Percentiles rank a stretch among this genome's conserved stretches.
Conservation (phyloP, 1,284 basidiomycete genomes). For the Sphaerobolus stellatus region DNA sequence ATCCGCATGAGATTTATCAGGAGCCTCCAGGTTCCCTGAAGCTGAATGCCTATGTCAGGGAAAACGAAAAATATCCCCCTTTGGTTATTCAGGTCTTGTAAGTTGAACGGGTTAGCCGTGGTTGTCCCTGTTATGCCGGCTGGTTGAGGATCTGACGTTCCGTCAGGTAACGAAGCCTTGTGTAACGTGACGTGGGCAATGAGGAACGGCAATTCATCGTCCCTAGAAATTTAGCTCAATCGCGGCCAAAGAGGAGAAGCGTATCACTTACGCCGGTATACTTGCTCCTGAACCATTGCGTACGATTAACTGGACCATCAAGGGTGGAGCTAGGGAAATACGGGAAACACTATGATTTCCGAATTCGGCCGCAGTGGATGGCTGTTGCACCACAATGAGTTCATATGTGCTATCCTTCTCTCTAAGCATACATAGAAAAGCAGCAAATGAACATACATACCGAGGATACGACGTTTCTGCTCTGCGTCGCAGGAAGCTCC, state of each 20-base stretch:
- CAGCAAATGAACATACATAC: neutral
- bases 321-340: conserved; percentile 76
- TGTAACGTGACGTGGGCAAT: conserved; percentile 73
- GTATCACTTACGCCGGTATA: conserved; percentile 62
- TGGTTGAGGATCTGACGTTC: conserved; percentile 25
- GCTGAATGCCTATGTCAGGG: conserved; percentile 83
- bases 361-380: conserved; percentile 76
- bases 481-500: too few species aligned
- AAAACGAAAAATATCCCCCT: conserved; percentile 84
- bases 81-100: conserved; percentile 75
- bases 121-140: conserved; percentile 81
- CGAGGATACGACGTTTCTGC: too few species aligned
- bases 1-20: conserved; percentile 73
- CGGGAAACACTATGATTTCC: conserved; percentile 72
- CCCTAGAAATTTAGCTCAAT: conserved; percentile 33
- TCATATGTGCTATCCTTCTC: conserved; percentile 56
- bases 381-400: conserved; percentile 79
- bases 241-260: conserved; percentile 1
- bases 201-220: conserved; percentile 79
- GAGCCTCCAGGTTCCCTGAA: conserved; percentile 73
- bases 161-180: conserved; percentile 34
- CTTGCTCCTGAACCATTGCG: conserved; percentile 65
- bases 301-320: conserved; percentile 75
- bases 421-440: neutral
- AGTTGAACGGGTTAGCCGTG: conserved; percentile 74